Evolutionary conservation across 371 early-diverging fungal genomes (phyloP).

Genomic region (Lichtheimia ornata): DNA sequence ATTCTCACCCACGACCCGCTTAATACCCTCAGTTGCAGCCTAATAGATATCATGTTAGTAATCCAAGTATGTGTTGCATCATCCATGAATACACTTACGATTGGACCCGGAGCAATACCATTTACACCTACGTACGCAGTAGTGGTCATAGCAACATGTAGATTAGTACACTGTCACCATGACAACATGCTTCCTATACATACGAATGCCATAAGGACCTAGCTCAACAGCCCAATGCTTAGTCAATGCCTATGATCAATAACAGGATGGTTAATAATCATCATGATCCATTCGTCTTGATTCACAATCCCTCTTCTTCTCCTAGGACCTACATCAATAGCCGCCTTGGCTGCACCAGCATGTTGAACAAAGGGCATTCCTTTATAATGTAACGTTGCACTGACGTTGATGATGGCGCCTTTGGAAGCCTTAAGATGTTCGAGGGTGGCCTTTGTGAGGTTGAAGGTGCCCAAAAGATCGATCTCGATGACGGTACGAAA

Average conservation of each 20-base stretch:
- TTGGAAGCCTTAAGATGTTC: conserved; percentile 72
- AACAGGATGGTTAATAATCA: background rate
- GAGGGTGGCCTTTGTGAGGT: conserved; percentile 74
- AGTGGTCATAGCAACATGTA: background rate
- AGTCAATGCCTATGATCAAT: conserved; percentile 36
- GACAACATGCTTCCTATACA: conserved; percentile 2
- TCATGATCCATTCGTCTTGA: background rate
- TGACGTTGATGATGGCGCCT: conserved; percentile 69
- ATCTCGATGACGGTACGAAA: conserved; percentile 68
- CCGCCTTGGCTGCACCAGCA: conserved; percentile 54
- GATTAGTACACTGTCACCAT: background rate
- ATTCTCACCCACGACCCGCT: conserved; percentile 19
- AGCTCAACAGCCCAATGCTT: conserved; percentile 58
- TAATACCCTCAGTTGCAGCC: conserved; percentile 1
- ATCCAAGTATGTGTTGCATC: background rate
- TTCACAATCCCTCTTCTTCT: no score
- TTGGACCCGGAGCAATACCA: conserved; percentile 54
- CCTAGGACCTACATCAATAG: conserved; percentile 29
- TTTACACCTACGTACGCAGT: conserved; percentile 12
- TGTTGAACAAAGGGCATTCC: conserved; percentile 58
- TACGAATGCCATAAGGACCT: conserved; percentile 53
- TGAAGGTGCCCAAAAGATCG: conserved; percentile 64
- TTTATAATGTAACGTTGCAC: conserved; percentile 67
- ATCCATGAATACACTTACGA: conserved; percentile 13
- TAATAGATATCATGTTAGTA: background rate